Evolutionary conservation across 192 early-diverging fungal species (phyloP), one percentile per base, ranked within the genome.

Genomic region (Pilaira anomala): DNA sequence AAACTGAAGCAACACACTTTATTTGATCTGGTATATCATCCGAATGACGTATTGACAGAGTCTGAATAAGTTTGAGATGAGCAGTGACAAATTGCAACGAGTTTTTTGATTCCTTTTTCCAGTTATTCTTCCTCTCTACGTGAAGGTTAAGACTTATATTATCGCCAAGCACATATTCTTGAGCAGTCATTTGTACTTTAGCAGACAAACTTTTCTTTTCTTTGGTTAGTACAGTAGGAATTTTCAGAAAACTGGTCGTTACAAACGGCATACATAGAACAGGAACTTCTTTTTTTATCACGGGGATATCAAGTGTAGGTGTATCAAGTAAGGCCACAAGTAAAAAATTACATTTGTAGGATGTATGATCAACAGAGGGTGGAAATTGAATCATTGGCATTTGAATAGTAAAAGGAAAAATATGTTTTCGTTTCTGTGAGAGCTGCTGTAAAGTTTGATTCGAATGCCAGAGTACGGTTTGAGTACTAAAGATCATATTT

Each of bases 381-480:
- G 65, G 65, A 30, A 60, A 67, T 60, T 67, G 65, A 29, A 67
- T 25, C 65, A 67, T 50, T 9, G 65, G 65, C 33, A 67, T 40
- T 50, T 67, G 53, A 14, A 67, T 50, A 18, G 28, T 60, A 25
- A 67, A 67, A 4, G 57, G 49, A 67, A 51, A 67, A 0, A 46
- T 50, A 26, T 67, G 60, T n/a, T 36, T 45, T 8, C 24, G 9
- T 19, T 60, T 41, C 13, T 2, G 9, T 7, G 41, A 29, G 45
- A 18, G n/a, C 2, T 22, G 7, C 9, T 22, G 7, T 3, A 26
- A 46, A 26, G 14, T 13, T 50, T 28, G 40, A 24, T 42, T 36
- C 6, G 33, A 36, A 6, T 44, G 30, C 56, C 56, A 67, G 18
- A 67, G 48, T 0, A 7, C 16, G 5, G 13, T 16, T 28, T 67